Evolutionary conservation across 306 rosid species (phyloP).

Genomic region (Quercus berberidifolia): DNA sequence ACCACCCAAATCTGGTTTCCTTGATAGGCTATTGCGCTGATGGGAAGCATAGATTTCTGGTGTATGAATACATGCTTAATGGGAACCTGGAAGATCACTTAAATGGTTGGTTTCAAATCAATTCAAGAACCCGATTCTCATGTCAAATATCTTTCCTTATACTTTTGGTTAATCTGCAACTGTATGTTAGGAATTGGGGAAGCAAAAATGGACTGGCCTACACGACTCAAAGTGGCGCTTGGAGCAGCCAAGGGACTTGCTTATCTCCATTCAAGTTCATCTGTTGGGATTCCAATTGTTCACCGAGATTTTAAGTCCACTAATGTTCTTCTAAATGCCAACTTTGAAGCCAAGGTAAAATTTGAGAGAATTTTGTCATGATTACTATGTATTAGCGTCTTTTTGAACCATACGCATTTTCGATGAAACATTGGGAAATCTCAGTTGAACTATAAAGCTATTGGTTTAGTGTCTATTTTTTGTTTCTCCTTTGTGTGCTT

Average conservation of each 20-base stretch:
- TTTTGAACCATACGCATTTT: no score
- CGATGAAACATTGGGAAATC: no score
- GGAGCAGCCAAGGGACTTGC: conserved; percentile 95
- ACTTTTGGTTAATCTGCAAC: conserved; percentile 19
- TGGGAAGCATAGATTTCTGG: conserved; percentile 88
- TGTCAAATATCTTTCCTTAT: neutral
- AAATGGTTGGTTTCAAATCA: conserved; percentile 51
- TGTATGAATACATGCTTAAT: conserved; percentile 78
- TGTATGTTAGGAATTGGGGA: conserved; percentile 54
- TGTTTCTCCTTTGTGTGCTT: no score
- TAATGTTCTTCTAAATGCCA: conserved; percentile 69
- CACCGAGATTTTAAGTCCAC: conserved; percentile 94
- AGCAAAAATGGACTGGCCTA: conserved; percentile 75
- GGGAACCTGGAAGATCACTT: conserved; percentile 94
- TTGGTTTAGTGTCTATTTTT: no score
- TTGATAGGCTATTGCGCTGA: conserved; percentile 95
- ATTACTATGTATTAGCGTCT: no score
- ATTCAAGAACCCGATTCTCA: neutral
- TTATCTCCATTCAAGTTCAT: conserved; percentile 73
- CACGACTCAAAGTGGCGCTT: conserved; percentile 73
- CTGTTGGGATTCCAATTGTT: conserved; percentile 80
- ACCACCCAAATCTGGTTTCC: conserved; percentile 89
- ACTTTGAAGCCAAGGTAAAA: conserved; percentile 78
- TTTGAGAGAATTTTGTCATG: neutral
- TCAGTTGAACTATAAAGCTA: no score